Percentiles rank a stretch among this genome's conserved stretches.
phyloP scores from a whole-genome alignment of 805 yeast species.

The Suhomyces sp. region DNA sequence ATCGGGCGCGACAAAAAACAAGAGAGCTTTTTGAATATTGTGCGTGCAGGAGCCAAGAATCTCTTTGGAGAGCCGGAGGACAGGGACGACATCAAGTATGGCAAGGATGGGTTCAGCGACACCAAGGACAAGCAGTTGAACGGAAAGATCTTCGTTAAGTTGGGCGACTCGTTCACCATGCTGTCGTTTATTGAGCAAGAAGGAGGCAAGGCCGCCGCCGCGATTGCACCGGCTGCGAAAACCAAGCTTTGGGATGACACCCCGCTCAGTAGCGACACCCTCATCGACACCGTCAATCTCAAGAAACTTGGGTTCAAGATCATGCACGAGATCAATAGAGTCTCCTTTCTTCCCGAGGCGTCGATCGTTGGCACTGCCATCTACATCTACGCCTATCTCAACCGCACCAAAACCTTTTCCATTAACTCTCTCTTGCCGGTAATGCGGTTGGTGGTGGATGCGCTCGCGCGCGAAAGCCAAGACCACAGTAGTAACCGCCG shows the following conservation, averaged over 20 bases:
- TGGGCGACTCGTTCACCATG: constrained; percentile 32
- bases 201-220: constrained; percentile 1
- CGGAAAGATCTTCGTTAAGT: constrained; percentile 37
- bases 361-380: constrained; percentile 47
- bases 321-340: constrained; percentile 50
- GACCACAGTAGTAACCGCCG: constrained; percentile 20
- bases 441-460: constrained; percentile 22
- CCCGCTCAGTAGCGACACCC: neutral
- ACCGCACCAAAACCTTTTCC: constrained; percentile 13
- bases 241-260: neutral
- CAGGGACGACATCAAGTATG: constrained; percentile 7
- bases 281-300: constrained; percentile 23
- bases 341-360: constrained; percentile 51
- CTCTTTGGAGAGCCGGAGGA: constrained; percentile 18
- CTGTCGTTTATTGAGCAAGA: constrained; percentile 23
- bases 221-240: neutral
- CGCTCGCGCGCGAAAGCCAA: constrained; percentile 20
- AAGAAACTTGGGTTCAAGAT: constrained; percentile 54
- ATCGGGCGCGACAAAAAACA: constrained; percentile 55
- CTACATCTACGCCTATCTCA: constrained; percentile 32
- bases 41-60: constrained; percentile 34
- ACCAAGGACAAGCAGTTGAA: constrained; percentile 25
- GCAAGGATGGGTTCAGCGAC: constrained; percentile 27
- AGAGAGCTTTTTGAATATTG: constrained; percentile 44
- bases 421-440: constrained; percentile 28